A percentile compares a stretch with the other conserved stretches of the same genome.
phyloP scores from a whole-genome alignment of 208 protist genomes.

The Wallacemonas collosoma region DNA sequence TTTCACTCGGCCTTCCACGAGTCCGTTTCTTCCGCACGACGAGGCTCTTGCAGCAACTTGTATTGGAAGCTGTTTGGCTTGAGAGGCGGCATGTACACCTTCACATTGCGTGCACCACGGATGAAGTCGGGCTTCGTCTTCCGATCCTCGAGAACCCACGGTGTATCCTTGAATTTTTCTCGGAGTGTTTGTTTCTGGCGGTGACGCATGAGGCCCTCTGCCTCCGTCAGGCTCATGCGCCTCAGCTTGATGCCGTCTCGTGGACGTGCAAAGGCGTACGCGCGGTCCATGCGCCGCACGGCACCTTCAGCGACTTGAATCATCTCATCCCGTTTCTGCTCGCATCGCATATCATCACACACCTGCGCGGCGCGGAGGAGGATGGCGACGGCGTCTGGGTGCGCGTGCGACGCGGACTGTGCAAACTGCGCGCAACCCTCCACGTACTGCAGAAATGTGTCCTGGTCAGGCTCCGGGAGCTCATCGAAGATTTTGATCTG shows the following conservation, averaged over 20 bases:
- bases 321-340: constrained; percentile 84
- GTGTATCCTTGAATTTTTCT: constrained; percentile 57
- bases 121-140: constrained; percentile 36
- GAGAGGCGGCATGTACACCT: constrained; percentile 48
- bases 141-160: constrained; percentile 44
- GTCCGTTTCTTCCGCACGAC: constrained; percentile 36
- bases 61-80: constrained; percentile 28
- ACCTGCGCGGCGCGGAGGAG: constrained; percentile 80
- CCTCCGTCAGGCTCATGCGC: constrained; percentile 43
- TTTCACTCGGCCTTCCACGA: constrained; percentile 16
- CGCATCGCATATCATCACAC: constrained; percentile 89
- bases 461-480: constrained; percentile 78
- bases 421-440: constrained; percentile 75
- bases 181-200: constrained; percentile 47
- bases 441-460: constrained; percentile 88
- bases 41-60: constrained; percentile 29
- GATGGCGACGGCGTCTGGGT: constrained; percentile 78
- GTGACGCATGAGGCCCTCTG: constrained; percentile 24
- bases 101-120: constrained; percentile 52
- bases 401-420: constrained; percentile 81
- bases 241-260: constrained; percentile 37
- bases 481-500: constrained; percentile 66
- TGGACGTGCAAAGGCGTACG: constrained; percentile 76
- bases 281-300: constrained; percentile 67
- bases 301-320: constrained; percentile 74